Evolutionary conservation across 257 asterid genomes (phyloP).

Genomic region (Lycium ferocissimum): DNA sequence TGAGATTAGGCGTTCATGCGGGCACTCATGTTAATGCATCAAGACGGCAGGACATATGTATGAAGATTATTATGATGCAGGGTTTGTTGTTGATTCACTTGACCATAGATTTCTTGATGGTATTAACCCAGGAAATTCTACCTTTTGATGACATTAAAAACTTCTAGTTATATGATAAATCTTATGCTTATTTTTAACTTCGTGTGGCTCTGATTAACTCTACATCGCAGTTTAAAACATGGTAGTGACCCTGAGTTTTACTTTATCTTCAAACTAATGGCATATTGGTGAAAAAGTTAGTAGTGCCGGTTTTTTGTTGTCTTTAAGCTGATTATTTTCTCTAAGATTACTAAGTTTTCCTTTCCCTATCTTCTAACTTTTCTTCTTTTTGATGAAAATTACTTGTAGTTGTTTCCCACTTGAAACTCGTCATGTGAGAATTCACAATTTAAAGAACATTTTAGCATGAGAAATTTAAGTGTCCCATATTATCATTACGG

Average conservation of each 20-base stretch:
- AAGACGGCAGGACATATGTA: conserved; percentile 56
- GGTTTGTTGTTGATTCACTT: conserved; percentile 79
- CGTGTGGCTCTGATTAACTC: conserved; percentile 14
- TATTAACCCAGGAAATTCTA: conserved; percentile 28
- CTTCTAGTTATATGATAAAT: not conserved
- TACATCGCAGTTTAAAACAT: not conserved
- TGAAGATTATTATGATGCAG: conserved; percentile 66
- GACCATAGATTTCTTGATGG: conserved; percentile 79
- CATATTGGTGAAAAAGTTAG: conserved; percentile 63
- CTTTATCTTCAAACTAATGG: not conserved
- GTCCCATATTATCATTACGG: conserved; percentile 35
- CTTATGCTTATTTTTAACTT: not conserved
- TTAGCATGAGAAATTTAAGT: no score
- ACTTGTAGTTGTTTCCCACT: conserved; percentile 45
- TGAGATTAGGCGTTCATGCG: conserved; percentile 67
- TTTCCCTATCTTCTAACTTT: conserved; percentile 27
- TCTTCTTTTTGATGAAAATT: conserved; percentile 21
- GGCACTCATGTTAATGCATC: conserved; percentile 97
- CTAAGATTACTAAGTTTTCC: conserved; percentile 35
- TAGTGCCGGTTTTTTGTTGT: conserved; percentile 36
- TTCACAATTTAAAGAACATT: no score
- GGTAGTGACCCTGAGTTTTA: not conserved
- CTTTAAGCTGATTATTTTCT: conserved; percentile 31
- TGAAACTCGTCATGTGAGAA: no score
- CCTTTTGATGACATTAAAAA: not conserved